phyloP scores from a whole-genome alignment of 768 basidiomycete species.

The Lyophyllum semitale region DNA sequence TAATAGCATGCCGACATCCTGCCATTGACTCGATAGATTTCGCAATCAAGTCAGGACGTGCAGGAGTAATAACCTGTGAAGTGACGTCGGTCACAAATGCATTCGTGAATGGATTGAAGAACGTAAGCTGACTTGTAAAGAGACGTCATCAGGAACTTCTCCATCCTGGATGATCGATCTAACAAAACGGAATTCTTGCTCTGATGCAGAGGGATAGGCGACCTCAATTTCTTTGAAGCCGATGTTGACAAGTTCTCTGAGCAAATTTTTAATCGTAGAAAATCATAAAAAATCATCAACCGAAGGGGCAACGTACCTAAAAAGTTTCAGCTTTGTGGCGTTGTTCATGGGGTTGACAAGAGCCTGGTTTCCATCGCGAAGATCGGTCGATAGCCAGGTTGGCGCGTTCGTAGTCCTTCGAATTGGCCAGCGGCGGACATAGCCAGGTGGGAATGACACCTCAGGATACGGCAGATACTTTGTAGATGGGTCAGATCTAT shows the following conservation, averaged over 20 bases:
- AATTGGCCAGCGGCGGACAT: constrained; percentile 72
- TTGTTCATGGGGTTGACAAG: constrained; percentile 85
- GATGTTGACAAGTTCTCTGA: constrained; percentile 67
- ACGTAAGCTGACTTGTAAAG: constrained; percentile 61
- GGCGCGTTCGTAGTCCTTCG: constrained; percentile 62
- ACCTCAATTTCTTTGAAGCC: constrained; percentile 89
- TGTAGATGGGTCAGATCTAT: constrained; percentile 63
- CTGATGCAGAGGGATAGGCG: constrained; percentile 82
- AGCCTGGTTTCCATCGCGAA: constrained; percentile 84
- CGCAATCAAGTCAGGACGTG: constrained; percentile 76
- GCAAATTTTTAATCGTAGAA: constrained; percentile 59
- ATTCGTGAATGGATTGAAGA: constrained; percentile 6
- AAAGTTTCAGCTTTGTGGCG: constrained; percentile 55
- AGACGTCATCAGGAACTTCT: constrained; percentile 74
- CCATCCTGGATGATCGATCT: constrained; percentile 65
- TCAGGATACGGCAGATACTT: constrained; percentile 74
- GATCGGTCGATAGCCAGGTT: constrained; percentile 82
- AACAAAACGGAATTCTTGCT: constrained; percentile 79
- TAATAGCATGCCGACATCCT: constrained; percentile 75
- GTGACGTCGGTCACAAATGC: not conserved
- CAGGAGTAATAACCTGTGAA: constrained; percentile 73
- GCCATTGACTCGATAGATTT: constrained; percentile 75
- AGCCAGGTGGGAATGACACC: constrained; percentile 47
- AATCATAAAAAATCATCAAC: no score
- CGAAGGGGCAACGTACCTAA: constrained; percentile 31